Evolutionary conservation across 2,329 filamentous ascomycete species (phyloP).

Genomic region (Teratosphaeria epicoccoides): DNA sequence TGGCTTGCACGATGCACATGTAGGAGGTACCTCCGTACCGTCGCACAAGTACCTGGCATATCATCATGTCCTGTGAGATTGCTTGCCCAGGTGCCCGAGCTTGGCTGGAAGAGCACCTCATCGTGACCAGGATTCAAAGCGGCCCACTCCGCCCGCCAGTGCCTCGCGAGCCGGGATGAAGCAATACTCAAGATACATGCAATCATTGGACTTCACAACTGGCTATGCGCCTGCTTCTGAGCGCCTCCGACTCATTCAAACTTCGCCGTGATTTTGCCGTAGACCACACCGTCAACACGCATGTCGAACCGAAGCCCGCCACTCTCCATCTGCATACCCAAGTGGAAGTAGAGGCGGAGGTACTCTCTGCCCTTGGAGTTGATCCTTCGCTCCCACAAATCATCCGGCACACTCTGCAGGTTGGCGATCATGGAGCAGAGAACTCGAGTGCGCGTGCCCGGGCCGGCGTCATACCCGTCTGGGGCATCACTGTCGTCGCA

Average conservation of each 20-base stretch:
- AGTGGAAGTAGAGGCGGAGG: slow-evolving; percentile 64
- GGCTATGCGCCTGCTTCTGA: no score
- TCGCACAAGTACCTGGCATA: no score
- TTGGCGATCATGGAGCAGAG: slow-evolving; percentile 43
- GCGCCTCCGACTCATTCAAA: slow-evolving; percentile 49
- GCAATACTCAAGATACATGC: no score
- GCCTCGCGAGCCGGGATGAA: no score
- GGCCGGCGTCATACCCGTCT: slow-evolving; percentile 24
- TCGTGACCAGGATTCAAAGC: no score
- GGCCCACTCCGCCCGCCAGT: no score
- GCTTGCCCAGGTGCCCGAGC: no score
- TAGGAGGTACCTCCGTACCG: no score
- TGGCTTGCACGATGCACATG: no score
- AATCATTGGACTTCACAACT: no score
- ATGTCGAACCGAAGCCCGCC: slow-evolving; percentile 65
- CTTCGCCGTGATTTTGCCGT: slow-evolving; percentile 64
- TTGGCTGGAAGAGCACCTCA: no score
- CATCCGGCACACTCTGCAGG: slow-evolving; percentile 63
- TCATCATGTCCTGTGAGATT: no score
- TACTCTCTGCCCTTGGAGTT: slow-evolving; percentile 69
- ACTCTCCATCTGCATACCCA: slow-evolving; percentile 70
- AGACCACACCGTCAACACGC: slow-evolving; percentile 64
- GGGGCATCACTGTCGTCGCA: slow-evolving; percentile 59
- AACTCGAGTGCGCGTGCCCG: background rate
- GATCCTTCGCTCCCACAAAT: slow-evolving; percentile 62